Evolutionary conservation across 2,329 filamentous ascomycete genomes (phyloP).

Genomic region (Sporothrix pallida): DNA sequence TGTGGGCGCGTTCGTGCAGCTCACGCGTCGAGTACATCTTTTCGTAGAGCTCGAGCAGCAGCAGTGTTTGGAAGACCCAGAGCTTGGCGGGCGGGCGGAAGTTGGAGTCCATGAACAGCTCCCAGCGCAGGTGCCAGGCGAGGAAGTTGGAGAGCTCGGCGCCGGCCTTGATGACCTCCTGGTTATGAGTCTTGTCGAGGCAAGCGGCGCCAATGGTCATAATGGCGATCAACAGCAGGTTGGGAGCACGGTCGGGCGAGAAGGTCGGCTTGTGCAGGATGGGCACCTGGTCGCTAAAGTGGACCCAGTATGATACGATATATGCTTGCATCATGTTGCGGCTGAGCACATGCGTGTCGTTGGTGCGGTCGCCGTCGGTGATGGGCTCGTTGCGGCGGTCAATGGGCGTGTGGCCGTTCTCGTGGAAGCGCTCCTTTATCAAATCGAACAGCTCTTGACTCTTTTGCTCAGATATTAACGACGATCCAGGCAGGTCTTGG

Average conservation of each 20-base stretch:
- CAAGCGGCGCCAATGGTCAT: conserved; percentile 93
- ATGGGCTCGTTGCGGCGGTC: conserved; percentile 78
- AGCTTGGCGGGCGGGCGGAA: conserved; percentile 91
- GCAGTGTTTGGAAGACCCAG: conserved; percentile 91
- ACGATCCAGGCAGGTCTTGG: conserved; percentile 77
- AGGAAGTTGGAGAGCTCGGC: conserved; percentile 86
- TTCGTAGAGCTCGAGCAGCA: conserved; percentile 91
- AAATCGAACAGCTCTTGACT: conserved; percentile 81
- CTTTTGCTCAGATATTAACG: conserved; percentile 84
- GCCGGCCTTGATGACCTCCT: conserved; percentile 74
- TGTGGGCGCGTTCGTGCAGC: conserved; percentile 91
- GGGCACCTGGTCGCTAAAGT: conserved; percentile 92
- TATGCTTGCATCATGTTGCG: conserved; percentile 96
- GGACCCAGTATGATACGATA: conserved; percentile 89
- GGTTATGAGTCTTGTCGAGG: conserved; percentile 80
- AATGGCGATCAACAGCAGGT: conserved; percentile 82
- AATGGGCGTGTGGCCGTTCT: conserved; percentile 74
- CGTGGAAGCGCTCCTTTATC: conserved; percentile 80
- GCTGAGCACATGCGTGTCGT: conserved; percentile 72
- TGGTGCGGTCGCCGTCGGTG: conserved; percentile 75
- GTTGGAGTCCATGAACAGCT: conserved; percentile 89
- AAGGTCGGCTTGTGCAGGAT: conserved; percentile 96
- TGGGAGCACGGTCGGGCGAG: conserved; percentile 82
- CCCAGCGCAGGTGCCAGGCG: conserved; percentile 92
- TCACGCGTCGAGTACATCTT: conserved; percentile 96